phyloP scores from a whole-genome alignment of 106 monocot species.

The Iris macrosiphon region DNA sequence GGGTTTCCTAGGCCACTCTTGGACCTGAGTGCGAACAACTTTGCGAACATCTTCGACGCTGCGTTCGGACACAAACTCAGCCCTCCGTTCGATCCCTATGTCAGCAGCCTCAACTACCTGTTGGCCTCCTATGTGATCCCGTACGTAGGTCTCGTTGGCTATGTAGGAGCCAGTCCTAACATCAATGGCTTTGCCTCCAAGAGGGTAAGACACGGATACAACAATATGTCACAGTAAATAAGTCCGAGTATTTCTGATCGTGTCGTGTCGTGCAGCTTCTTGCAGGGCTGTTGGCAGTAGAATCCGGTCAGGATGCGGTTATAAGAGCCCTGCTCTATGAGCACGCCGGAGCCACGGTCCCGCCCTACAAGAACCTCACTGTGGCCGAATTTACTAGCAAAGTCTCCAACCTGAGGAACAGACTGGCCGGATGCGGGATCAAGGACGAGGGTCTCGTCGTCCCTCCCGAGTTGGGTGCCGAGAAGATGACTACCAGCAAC shows the following conservation, averaged over 20 bases:
- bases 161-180: constrained; percentile 39
- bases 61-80: constrained; percentile 28
- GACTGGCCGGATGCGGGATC: constrained; percentile 8
- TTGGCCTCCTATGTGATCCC: constrained; percentile 47
- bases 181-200: constrained; percentile 19
- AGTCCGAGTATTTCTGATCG: too few species aligned
- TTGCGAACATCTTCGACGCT: constrained; percentile 32
- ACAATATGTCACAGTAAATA: constrained; percentile 7
- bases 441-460: constrained; percentile 15
- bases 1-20: constrained; percentile 48
- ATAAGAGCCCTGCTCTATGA: constrained; percentile 8
- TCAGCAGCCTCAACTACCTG: constrained; percentile 37
- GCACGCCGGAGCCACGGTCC: not conserved
- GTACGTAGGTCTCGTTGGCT: constrained; percentile 37
- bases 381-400: constrained; percentile 9
- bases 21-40: constrained; percentile 26
- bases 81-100: constrained; percentile 45
- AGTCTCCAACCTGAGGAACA: constrained; percentile 6
- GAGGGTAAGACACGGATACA: constrained; percentile 12
- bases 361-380: constrained; percentile 5
- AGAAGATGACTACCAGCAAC: constrained; percentile 12
- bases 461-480: not conserved
- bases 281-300: constrained; percentile 7
- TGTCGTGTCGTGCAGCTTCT: too few species aligned
- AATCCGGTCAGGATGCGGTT: constrained; percentile 14